Base-by-base conservation (phyloP, 2,329 filamentous ascomycete species). In the Arthrobotrys iridis region DNA sequence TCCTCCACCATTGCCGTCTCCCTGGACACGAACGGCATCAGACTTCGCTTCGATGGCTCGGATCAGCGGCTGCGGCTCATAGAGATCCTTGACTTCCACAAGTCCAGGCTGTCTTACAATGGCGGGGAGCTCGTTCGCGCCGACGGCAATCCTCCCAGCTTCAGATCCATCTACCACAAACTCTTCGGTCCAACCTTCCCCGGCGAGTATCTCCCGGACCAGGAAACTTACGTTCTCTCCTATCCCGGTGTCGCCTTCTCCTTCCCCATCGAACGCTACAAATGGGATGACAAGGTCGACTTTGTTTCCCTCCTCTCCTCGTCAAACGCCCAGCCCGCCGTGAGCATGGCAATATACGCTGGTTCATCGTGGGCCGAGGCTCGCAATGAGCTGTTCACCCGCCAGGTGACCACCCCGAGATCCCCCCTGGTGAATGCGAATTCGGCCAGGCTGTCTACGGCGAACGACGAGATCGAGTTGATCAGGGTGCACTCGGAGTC, bases 171-270 rank as follows among this genome's bases (percentile, higher is more conserved):
- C 78, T 99, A 98, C 81, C 93, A 96, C 79, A 89, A 92, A 62
- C 85, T 97, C n/a, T 89, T 99, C 77, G 95, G 95, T 0, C 93
- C 93, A 15, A 96, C 94, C 0, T 98, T 96, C 81, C 91, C 91
- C 0, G 95, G 95, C 77, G 95, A 99, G 84, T 99, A 94, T 80
- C 86, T 97, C 37, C 87, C 90, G 6, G 84, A 85, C 13, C 84
- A 86, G 71, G 93, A 93, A 13, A 91, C 88, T 20, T 99, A 98
- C 80, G 89, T 97, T 33, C 85, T 99, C 33, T 98, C 94, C 1
- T 99, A 97, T 82, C 93, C 94, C 0, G 95, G 95, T 0, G 89
- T 99, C 28, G 93, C 94, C 0, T 97, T 98, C 81, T 93, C 91
- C 37, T 99, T 99, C 78, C 89, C 92, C 0, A 87, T 90, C 0